These are phyloP conservation scores for Amoeboradix gromovi DNA, from an alignment of 371 early-diverging fungal genomes.

Conservation along the genomic window DNA sequence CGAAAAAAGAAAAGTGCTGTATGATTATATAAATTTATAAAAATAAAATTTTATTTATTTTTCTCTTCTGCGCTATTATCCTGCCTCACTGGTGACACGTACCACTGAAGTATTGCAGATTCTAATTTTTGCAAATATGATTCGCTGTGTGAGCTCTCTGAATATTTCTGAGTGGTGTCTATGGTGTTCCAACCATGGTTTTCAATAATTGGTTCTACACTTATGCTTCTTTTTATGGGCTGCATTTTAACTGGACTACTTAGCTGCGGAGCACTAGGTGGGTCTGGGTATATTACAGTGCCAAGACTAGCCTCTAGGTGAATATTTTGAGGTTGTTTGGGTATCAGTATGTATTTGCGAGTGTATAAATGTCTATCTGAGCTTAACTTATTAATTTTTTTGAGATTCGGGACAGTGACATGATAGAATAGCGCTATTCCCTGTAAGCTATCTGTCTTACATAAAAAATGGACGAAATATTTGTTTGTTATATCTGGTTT, in stretches of 20 bases:
- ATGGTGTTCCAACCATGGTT: background rate
- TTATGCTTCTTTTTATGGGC: background rate
- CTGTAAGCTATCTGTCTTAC: background rate
- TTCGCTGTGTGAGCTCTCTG: background rate
- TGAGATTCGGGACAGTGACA: background rate
- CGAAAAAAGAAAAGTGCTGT: background rate
- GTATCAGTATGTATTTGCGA: background rate
- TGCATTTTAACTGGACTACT: background rate
- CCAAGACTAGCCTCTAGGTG: background rate
- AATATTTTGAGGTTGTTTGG: background rate
- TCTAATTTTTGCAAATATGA: background rate
- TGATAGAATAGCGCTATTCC: background rate
- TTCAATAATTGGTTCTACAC: background rate
- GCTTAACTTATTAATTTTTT: background rate
- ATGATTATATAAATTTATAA: background rate
- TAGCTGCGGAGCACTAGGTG: background rate
- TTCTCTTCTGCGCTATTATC: too few relatives aligned
- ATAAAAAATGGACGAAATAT: conserved; percentile 1
- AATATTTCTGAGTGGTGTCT: background rate
- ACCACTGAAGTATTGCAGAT: background rate
- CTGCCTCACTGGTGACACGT: background rate
- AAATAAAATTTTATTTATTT: background rate
- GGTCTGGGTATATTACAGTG: background rate
- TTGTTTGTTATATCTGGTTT: background rate
- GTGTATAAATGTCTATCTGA: background rate